These are phyloP conservation scores for Pythium rhizo-oryzae DNA, from an alignment of 352 stramenopile genomes.

Conservation along the genomic window DNA sequence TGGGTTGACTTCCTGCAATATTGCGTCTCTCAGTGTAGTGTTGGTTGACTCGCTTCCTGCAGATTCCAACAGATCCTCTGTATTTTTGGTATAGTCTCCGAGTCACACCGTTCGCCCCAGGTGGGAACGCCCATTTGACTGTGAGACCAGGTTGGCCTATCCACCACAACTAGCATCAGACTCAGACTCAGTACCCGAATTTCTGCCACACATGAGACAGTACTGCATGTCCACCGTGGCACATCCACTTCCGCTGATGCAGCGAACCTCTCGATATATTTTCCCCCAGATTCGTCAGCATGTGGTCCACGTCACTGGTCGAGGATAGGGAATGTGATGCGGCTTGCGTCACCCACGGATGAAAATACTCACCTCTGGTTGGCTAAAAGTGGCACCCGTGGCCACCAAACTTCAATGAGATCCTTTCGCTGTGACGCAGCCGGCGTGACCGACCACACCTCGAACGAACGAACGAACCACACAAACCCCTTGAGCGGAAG, in stretches of 20 bases:
- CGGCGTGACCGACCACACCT: not conserved
- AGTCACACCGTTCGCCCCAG: no score
- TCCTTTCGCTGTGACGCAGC: not conserved
- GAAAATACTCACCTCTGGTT: not conserved
- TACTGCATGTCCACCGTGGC: no score
- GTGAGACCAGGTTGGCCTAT: no score
- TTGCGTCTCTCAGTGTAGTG: no score
- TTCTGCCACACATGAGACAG: no score
- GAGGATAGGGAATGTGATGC: slow-evolving; percentile 2
- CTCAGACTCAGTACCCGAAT: no score
- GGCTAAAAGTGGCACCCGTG: slow-evolving; percentile 8
- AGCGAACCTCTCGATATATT: slow-evolving; percentile 3
- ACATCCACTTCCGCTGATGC: not conserved
- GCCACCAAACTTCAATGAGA: slow-evolving; percentile 16
- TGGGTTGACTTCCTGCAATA: no score
- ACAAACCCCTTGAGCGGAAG: not conserved
- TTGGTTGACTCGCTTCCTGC: no score
- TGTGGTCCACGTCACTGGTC: slow-evolving; percentile 2
- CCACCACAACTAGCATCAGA: no score
- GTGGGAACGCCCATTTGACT: no score
- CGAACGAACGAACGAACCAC: not conserved
- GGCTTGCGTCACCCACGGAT: slow-evolving; percentile 1
- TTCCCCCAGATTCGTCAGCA: not conserved
- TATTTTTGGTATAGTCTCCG: no score
- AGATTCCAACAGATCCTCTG: no score